These are phyloP conservation scores for Millerago galiae DNA, from an alignment of 805 yeast genomes.

Conservation along the genomic window DNA sequence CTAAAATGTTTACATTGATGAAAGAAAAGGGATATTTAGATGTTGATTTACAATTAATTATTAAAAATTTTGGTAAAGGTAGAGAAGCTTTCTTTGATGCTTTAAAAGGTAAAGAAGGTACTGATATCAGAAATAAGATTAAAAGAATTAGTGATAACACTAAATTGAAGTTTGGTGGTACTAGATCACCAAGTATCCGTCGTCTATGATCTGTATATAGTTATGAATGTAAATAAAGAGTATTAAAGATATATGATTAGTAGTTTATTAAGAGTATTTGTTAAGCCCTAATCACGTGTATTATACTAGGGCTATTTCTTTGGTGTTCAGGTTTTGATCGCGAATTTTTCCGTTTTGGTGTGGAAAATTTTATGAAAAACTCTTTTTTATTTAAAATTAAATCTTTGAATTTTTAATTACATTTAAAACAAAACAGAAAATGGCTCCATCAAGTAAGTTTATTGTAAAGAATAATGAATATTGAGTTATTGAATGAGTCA, in stretches of 20 bases:
- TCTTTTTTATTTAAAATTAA: neutral
- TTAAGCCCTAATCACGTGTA: neutral
- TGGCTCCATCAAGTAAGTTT: constrained; percentile 44
- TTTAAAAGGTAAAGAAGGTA: constrained; percentile 84
- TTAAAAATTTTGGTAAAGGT: constrained; percentile 84
- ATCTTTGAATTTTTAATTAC: too few species aligned
- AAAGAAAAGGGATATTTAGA: constrained; percentile 52
- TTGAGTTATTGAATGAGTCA: neutral
- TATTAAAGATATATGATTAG: too few species aligned
- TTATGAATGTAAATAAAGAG: neutral
- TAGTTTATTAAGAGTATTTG: neutral
- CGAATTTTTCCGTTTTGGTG: too few species aligned
- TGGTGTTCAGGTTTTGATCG: too few species aligned
- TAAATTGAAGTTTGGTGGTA: constrained; percentile 87
- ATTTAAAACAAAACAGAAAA: constrained; percentile 21
- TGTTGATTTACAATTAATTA: constrained; percentile 65
- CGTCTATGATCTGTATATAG: constrained; percentile 40
- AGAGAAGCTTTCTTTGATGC: constrained; percentile 82
- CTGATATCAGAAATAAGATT: constrained; percentile 55
- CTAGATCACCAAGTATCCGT: constrained; percentile 74
- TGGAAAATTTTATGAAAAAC: neutral
- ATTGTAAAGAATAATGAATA: neutral
- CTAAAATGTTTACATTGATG: constrained; percentile 66
- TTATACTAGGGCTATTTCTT: neutral
- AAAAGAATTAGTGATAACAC: constrained; percentile 74